Evolutionary conservation across 129 eudicot genomes (phyloP).

Genomic region (Arctium lappa): DNA sequence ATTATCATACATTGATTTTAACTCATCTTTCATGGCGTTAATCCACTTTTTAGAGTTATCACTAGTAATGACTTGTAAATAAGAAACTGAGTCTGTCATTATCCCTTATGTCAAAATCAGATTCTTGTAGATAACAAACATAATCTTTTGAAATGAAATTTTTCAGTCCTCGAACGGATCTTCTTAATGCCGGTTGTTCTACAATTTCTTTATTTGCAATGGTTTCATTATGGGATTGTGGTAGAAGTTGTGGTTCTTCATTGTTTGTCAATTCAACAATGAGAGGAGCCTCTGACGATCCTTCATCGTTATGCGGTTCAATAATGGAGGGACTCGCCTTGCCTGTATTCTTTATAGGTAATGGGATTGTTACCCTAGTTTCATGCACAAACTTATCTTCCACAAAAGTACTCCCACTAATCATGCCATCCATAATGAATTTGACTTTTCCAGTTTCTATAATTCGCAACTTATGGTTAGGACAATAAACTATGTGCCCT

Average conservation of each 20-base stretch:
- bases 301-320: no score
- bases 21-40: background rate
- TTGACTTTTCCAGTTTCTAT: background rate
- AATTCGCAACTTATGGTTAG: background rate
- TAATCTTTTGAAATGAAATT: background rate
- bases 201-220: background rate
- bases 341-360: no score
- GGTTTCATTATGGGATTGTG: background rate
- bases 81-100: slow-evolving; percentile 4
- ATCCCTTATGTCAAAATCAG: background rate
- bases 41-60: background rate
- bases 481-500: background rate
- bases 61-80: background rate
- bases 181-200: background rate
- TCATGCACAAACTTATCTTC: no score
- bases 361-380: no score
- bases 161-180: background rate
- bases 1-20: background rate
- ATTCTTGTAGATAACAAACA: background rate
- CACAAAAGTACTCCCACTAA: no score
- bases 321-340: no score
- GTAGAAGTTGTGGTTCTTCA: background rate
- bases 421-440: background rate
- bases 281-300: no score
- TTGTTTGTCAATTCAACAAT: no score